Evolutionary conservation across 805 yeast species (phyloP).

Genomic region (Wickerhamiella vanderwaltii): DNA sequence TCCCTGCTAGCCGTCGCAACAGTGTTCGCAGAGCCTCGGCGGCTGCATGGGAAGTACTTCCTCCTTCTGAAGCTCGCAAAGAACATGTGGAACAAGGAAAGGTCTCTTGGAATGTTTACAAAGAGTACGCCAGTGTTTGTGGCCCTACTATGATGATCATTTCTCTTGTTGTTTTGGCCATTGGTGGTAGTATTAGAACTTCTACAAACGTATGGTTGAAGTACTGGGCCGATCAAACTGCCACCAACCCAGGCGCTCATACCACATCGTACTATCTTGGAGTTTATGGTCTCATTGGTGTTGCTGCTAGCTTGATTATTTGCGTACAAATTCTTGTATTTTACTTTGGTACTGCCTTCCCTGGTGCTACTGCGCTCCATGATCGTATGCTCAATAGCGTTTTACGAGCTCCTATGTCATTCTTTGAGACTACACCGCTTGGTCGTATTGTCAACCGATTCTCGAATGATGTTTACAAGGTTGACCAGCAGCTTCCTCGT

Average conservation of each 20-base stretch:
- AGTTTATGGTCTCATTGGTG: constrained; percentile 63
- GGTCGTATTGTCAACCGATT: constrained; percentile 87
- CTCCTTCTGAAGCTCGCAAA: constrained; percentile 28
- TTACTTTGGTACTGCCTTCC: constrained; percentile 38
- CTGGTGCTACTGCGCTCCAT: constrained; percentile 63
- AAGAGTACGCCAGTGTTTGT: constrained; percentile 78
- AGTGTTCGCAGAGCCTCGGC: constrained; percentile 47
- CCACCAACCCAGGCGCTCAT: constrained; percentile 49
- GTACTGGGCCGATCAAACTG: constrained; percentile 91
- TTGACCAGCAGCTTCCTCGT: constrained; percentile 53
- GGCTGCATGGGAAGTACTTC: constrained; percentile 37
- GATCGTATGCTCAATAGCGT: constrained; percentile 61
- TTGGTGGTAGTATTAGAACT: constrained; percentile 43
- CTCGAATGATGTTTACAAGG: constrained; percentile 76
- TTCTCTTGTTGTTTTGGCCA: constrained; percentile 37
- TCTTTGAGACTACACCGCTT: constrained; percentile 89
- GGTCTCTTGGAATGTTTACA: constrained; percentile 78
- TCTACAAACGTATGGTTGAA: constrained; percentile 83
- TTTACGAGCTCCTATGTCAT: constrained; percentile 83
- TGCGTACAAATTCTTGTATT: constrained; percentile 50
- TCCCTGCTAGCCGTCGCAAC: constrained; percentile 14
- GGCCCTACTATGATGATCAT: constrained; percentile 56
- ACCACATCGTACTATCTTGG: constrained; percentile 54
- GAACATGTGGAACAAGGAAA: constrained; percentile 90
- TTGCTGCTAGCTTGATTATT: constrained; percentile 40